Conservation (phyloP, 306 rosid species). For the Vachellia collinsii region DNA sequence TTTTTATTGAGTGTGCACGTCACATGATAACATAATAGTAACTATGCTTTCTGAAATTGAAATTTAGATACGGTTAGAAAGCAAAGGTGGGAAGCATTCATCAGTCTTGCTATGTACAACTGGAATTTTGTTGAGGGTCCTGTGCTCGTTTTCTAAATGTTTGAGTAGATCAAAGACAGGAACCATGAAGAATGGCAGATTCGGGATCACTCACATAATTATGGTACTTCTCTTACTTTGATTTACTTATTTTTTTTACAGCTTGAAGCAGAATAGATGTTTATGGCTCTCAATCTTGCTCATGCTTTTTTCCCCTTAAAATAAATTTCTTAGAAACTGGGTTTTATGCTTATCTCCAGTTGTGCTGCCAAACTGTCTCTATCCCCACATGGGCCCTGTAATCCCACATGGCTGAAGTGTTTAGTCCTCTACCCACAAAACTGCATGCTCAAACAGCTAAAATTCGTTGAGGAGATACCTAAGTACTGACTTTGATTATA, state of each 20-base stretch:
- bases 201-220: slow-evolving; percentile 82
- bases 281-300: slow-evolving; percentile 22
- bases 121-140: slow-evolving; percentile 79
- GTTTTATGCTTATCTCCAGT: neutral
- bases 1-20: neutral
- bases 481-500: neutral
- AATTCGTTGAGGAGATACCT: neutral
- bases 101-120: slow-evolving; percentile 91
- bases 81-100: slow-evolving; percentile 80
- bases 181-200: slow-evolving; percentile 39
- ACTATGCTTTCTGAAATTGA: slow-evolving; percentile 15
- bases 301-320: neutral
- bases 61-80: slow-evolving; percentile 89
- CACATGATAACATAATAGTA: neutral
- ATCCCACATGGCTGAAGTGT: neutral
- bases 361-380: neutral
- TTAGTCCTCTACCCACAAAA: neutral
- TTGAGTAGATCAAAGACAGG: slow-evolving; percentile 38
- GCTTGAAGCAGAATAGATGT: slow-evolving; percentile 24
- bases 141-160: slow-evolving; percentile 69
- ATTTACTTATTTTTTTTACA: neutral
- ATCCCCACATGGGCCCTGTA: neutral
- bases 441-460: neutral
- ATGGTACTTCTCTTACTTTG: slow-evolving; percentile 59
- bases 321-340: neutral